Conservation (phyloP, 805 yeast genomes). For the Barnettozyma botsteinii region DNA sequence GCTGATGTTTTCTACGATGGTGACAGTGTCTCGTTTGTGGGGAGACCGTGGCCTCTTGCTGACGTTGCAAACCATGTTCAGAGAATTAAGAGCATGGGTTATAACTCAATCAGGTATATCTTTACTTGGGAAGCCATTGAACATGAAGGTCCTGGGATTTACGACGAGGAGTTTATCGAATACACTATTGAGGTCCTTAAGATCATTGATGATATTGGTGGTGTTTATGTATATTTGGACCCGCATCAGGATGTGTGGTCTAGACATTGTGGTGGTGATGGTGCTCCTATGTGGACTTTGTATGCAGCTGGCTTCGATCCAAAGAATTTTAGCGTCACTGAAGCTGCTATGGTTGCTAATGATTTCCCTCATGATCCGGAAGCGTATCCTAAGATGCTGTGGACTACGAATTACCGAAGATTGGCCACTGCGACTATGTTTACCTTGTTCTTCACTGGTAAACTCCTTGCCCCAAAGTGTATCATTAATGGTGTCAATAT, state of each 20-base stretch:
- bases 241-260: slow-evolving; percentile 97
- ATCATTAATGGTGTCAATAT: slow-evolving; percentile 66
- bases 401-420: slow-evolving; percentile 84
- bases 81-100: slow-evolving; percentile 76
- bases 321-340: slow-evolving; percentile 57
- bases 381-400: slow-evolving; percentile 75
- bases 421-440: slow-evolving; percentile 78
- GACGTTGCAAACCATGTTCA: slow-evolving; percentile 66
- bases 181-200: slow-evolving; percentile 60
- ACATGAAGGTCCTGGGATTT: slow-evolving; percentile 78
- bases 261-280: slow-evolving; percentile 81
- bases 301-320: slow-evolving; percentile 88
- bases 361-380: slow-evolving; percentile 33
- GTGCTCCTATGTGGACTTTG: slow-evolving; percentile 92
- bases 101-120: slow-evolving; percentile 68
- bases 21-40: slow-evolving; percentile 73
- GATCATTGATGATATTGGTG: slow-evolving; percentile 57
- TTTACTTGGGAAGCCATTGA: slow-evolving; percentile 92
- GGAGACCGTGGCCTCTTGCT: slow-evolving; percentile 70
- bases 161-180: slow-evolving; percentile 71
- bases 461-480: slow-evolving; percentile 69
- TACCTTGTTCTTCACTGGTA: slow-evolving; percentile 79
- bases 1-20: slow-evolving; percentile 57
- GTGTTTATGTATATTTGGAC: slow-evolving; percentile 73
- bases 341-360: slow-evolving; percentile 78